Evolutionary conservation across 129 eudicot species (phyloP).

Genomic region (Saussurea involucrata): DNA sequence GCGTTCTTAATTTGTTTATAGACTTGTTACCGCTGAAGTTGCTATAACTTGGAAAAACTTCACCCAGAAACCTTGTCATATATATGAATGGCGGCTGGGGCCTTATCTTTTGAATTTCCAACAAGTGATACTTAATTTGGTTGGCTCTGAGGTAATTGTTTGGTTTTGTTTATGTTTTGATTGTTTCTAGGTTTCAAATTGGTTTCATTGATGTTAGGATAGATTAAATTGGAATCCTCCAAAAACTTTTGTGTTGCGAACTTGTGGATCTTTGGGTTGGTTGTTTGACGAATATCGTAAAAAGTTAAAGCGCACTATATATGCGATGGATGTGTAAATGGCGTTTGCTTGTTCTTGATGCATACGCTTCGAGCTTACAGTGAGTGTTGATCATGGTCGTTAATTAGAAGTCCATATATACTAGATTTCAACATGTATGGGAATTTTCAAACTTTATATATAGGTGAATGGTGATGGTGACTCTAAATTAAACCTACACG

Average conservation of each 20-base stretch:
- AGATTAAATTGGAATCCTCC: neutral
- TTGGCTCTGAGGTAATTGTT: no score
- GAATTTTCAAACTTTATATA: neutral
- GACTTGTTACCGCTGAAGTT: neutral
- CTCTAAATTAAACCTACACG: slow-evolving; percentile 1
- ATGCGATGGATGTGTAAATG: neutral
- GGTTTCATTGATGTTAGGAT: neutral
- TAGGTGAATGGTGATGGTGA: neutral
- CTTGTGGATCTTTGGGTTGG: neutral
- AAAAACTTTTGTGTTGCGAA: neutral
- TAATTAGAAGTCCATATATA: neutral
- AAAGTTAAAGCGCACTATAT: neutral
- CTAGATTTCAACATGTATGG: neutral
- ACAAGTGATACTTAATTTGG: neutral
- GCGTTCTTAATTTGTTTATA: slow-evolving; percentile 2
- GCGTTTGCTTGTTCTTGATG: neutral
- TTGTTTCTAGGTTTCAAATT: neutral
- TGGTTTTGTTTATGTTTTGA: neutral
- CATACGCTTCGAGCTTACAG: no score
- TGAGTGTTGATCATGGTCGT: neutral
- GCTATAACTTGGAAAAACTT: neutral
- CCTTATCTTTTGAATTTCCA: neutral
- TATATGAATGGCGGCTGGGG: neutral
- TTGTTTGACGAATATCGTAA: no score
- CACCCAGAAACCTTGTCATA: neutral